A percentile compares a stretch with the other conserved stretches of the same genome.
Evolutionary conservation across 768 basidiomycete species (phyloP).

Genomic region (Russula sp.): DNA sequence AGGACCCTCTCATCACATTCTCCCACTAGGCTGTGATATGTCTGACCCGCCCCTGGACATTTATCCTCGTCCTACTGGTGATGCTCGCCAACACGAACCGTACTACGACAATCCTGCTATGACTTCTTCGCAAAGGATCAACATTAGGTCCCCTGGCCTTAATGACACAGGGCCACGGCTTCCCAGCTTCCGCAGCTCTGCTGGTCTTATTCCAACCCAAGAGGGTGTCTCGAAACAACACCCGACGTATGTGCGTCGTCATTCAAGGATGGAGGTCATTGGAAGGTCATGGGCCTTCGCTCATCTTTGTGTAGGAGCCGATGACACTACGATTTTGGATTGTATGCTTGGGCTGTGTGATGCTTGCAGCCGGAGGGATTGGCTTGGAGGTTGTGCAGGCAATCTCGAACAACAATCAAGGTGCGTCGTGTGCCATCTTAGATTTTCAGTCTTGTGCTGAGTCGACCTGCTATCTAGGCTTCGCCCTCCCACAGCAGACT

Average conservation of each 20-base stretch:
- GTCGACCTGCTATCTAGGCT: constrained; percentile 37
- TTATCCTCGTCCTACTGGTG: no score
- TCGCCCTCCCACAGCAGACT: constrained; percentile 44
- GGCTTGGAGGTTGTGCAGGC: not conserved
- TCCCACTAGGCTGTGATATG: no score
- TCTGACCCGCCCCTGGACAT: no score
- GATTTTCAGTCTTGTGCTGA: no score
- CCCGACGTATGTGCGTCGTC: no score
- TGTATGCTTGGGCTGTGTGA: not conserved
- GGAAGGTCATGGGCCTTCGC: no score
- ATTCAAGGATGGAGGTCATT: no score
- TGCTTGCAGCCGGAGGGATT: not conserved
- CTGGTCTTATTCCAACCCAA: constrained; percentile 6
- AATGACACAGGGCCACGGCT: not conserved
- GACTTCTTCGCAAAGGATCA: not conserved
- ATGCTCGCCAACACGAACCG: no score
- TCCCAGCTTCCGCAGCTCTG: constrained; percentile 2
- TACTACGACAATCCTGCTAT: not conserved
- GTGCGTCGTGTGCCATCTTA: no score
- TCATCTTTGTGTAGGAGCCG: not conserved
- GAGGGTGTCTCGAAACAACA: constrained; percentile 5
- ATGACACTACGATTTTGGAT: constrained; percentile 6
- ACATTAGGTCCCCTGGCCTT: not conserved
- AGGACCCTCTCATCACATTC: no score
- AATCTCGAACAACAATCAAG: no score